A percentile compares a stretch with the other conserved stretches of the same genome.
Conservation (phyloP, 2,329 filamentous ascomycete genomes). For the Trichoderma atrobrunneum region DNA sequence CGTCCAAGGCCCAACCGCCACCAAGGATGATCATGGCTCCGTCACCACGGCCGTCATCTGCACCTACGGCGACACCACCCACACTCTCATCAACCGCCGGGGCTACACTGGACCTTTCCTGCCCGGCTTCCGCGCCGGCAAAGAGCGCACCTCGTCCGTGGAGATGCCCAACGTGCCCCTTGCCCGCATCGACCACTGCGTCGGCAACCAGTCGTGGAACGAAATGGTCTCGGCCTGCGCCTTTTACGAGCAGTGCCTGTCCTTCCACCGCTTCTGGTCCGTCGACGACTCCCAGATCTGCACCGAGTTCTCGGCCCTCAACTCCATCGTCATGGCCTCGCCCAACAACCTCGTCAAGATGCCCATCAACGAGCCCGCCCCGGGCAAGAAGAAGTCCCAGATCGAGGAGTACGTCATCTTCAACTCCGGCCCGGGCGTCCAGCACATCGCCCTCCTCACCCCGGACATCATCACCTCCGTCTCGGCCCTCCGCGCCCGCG, state of each 20-base stretch:
- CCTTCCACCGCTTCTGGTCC: constrained; percentile 96
- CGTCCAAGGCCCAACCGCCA: constrained; percentile 57
- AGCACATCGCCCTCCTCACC: constrained; percentile 88
- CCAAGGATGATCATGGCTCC: constrained; percentile 59
- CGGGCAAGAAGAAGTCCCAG: constrained; percentile 86
- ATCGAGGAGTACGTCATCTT: constrained; percentile 93
- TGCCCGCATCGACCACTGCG: constrained; percentile 87
- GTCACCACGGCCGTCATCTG: constrained; percentile 76
- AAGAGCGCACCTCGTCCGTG: constrained; percentile 36
- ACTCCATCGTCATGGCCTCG: constrained; percentile 85
- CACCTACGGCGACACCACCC: constrained; percentile 94
- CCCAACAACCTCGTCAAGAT: constrained; percentile 88
- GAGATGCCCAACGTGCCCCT: constrained; percentile 63
- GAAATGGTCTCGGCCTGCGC: constrained; percentile 69
- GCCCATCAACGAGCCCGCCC: constrained; percentile 95
- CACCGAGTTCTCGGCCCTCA: constrained; percentile 87
- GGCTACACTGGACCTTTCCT: constrained; percentile 75
- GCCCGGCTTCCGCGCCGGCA: constrained; percentile 69
- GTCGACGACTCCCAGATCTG: constrained; percentile 91
- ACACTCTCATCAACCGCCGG: constrained; percentile 77
- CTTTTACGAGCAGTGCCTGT: constrained; percentile 83
- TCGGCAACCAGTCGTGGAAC: constrained; percentile 95
- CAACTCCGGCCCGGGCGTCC: constrained; percentile 85
- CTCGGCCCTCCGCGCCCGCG: constrained; percentile 73
- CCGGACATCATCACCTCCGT: constrained; percentile 76